Conservation (phyloP, 2,329 filamentous ascomycete species). For the Volutella citrinella region DNA sequence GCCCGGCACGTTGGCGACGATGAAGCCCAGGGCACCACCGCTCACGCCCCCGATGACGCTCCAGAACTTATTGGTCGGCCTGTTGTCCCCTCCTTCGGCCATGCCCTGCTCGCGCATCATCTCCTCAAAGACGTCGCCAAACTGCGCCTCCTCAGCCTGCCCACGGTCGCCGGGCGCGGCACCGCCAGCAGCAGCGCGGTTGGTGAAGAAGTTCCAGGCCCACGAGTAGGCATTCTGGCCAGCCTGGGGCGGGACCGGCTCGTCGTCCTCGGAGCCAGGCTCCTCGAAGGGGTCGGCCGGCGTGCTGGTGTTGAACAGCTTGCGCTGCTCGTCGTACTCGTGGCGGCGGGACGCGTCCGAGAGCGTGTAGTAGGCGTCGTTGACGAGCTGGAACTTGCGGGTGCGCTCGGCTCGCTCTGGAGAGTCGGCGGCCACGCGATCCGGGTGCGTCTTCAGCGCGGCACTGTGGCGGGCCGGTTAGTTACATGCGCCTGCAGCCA, state of each 20-base stretch:
- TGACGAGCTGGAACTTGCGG: constrained; percentile 85
- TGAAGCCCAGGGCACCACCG: constrained; percentile 90
- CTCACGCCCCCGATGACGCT: constrained; percentile 78
- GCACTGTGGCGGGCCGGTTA: constrained; percentile 52
- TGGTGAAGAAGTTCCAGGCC: constrained; percentile 65
- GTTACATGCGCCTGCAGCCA: background rate
- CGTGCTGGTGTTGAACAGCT: constrained; percentile 28
- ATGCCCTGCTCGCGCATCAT: constrained; percentile 86
- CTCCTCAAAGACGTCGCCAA: constrained; percentile 84
- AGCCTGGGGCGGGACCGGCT: constrained; percentile 41
- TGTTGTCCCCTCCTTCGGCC: constrained; percentile 63
- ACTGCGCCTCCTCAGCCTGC: constrained; percentile 72
- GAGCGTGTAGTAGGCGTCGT: constrained; percentile 90
- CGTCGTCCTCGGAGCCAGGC: constrained; percentile 29
- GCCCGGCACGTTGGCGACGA: constrained; percentile 88
- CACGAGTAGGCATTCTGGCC: constrained; percentile 64
- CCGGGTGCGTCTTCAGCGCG: constrained; percentile 88
- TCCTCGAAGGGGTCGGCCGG: constrained; percentile 45
- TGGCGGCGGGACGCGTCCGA: constrained; percentile 73
- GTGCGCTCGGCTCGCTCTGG: constrained; percentile 81
- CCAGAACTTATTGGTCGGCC: constrained; percentile 77
- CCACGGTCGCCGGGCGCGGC: constrained; percentile 39
- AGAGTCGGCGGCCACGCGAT: constrained; percentile 80
- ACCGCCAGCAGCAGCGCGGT: constrained; percentile 21
- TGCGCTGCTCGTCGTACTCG: constrained; percentile 75